Conservation (phyloP, 805 yeast genomes). For the Suhomyces sp. region DNA sequence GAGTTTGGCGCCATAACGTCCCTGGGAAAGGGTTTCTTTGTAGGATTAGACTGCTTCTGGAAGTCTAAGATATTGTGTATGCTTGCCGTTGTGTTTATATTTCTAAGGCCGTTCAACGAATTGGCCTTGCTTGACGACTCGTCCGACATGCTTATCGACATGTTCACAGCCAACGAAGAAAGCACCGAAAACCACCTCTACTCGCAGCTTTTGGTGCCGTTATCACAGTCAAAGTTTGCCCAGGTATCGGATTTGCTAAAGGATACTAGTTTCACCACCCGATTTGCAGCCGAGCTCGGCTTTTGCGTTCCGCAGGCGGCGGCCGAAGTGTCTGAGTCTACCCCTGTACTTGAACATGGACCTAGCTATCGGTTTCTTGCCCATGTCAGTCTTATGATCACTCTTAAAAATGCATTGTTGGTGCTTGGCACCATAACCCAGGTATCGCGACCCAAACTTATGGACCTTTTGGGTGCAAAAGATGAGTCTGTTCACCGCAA, state of each 20-base stretch:
- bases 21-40: background rate
- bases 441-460: slow-evolving; percentile 20
- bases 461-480: slow-evolving; percentile 23
- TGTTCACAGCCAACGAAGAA: slow-evolving; percentile 13
- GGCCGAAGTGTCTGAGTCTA: background rate
- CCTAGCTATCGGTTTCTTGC: slow-evolving; percentile 14
- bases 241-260: slow-evolving; percentile 8
- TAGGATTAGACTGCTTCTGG: slow-evolving; percentile 5
- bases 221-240: slow-evolving; percentile 20
- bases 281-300: slow-evolving; percentile 13
- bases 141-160: slow-evolving; percentile 16
- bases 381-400: slow-evolving; percentile 24
- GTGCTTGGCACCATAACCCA: slow-evolving; percentile 24
- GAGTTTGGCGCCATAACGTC: slow-evolving; percentile 16
- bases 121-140: slow-evolving; percentile 21
- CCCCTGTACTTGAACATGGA: background rate
- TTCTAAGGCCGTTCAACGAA: slow-evolving; percentile 28
- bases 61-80: slow-evolving; percentile 21
- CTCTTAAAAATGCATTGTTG: slow-evolving; percentile 29
- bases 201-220: slow-evolving; percentile 16
- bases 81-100: slow-evolving; percentile 23
- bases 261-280: slow-evolving; percentile 4
- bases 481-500: slow-evolving; percentile 14
- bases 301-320: slow-evolving; percentile 15
- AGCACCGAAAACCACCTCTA: slow-evolving; percentile 16